These are phyloP conservation scores for Phytophthora tentaculata DNA, from an alignment of 352 stramenopile species.

Conservation along the genomic window DNA sequence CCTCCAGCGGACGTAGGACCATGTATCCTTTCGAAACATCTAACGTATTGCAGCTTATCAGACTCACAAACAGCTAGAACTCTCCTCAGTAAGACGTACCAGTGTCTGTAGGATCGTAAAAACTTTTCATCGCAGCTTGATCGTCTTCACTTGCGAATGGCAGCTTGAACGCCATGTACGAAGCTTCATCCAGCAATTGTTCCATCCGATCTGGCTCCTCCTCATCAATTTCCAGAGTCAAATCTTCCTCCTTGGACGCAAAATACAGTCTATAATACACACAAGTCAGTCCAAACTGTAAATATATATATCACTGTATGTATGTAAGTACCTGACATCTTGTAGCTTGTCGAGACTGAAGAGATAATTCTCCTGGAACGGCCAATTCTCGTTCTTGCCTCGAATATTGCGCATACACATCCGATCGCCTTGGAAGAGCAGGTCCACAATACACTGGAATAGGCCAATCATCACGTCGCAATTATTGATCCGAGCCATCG, in stretches of 20 bases:
- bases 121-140: slow-evolving; percentile 20
- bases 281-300: too few relatives aligned
- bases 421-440: slow-evolving; percentile 43
- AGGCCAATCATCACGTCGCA: slow-evolving; percentile 53
- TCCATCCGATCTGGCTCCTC: slow-evolving; percentile 21
- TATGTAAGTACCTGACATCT: slow-evolving; percentile 36
- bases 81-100: slow-evolving; percentile 13
- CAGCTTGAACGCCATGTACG: slow-evolving; percentile 35
- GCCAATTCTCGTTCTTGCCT: slow-evolving; percentile 39
- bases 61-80: neutral
- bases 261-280: slow-evolving; percentile 5
- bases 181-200: slow-evolving; percentile 35
- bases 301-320: too few relatives aligned
- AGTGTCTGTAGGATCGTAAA: slow-evolving; percentile 35
- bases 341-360: slow-evolving; percentile 20
- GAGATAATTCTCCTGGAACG: slow-evolving; percentile 35
- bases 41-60: slow-evolving; percentile 11
- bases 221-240: slow-evolving; percentile 10
- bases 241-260: slow-evolving; percentile 16
- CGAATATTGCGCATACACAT: slow-evolving; percentile 50
- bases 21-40: slow-evolving; percentile 46
- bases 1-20: slow-evolving; percentile 37
- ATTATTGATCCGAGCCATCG: slow-evolving; percentile 24
- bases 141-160: slow-evolving; percentile 20
- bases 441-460: slow-evolving; percentile 41